Evolutionary conservation across 2,329 filamentous ascomycete species (phyloP).

Genomic region (Fusarium lyarnte): DNA sequence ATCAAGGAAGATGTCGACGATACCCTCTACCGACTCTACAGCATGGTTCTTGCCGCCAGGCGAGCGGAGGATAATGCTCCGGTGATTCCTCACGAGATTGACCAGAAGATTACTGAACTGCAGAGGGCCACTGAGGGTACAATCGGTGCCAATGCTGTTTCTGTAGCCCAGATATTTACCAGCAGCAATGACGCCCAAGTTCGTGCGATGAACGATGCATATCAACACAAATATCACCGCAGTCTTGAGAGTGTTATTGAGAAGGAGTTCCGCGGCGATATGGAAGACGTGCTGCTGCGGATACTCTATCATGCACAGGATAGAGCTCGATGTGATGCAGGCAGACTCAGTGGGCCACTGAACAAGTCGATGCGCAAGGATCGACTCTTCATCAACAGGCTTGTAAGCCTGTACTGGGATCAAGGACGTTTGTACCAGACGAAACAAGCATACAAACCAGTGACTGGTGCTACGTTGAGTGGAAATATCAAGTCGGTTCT

Average conservation of each 20-base stretch:
- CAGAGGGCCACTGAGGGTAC: conserved; percentile 47
- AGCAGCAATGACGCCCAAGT: conserved; percentile 48
- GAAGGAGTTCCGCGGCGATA: conserved; percentile 49
- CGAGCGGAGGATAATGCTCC: conserved; percentile 45
- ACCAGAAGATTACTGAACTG: conserved; percentile 47
- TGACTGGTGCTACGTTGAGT: conserved; percentile 62
- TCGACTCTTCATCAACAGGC: conserved; percentile 45
- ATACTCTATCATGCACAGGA: conserved; percentile 43
- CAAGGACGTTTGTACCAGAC: conserved; percentile 39
- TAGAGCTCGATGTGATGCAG: conserved; percentile 40
- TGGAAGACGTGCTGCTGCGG: conserved; percentile 47
- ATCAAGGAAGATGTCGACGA: conserved; percentile 48
- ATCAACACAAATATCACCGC: conserved; percentile 47
- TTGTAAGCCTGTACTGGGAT: conserved; percentile 48
- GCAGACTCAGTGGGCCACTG: conserved; percentile 40
- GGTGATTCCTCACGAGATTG: conserved; percentile 43
- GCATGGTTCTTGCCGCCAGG: conserved; percentile 45
- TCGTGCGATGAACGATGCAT: conserved; percentile 43
- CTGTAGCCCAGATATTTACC: conserved; percentile 47
- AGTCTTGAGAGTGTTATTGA: conserved; percentile 47
- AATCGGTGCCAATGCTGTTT: conserved; percentile 44
- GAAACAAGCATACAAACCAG: conserved; percentile 67
- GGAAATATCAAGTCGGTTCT: conserved; percentile 42
- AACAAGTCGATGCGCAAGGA: conserved; percentile 44
- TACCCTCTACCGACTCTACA: conserved; percentile 46